Conservation (phyloP, 495 filamentous ascomycete species). For the Tuber microsphaerosporum region DNA sequence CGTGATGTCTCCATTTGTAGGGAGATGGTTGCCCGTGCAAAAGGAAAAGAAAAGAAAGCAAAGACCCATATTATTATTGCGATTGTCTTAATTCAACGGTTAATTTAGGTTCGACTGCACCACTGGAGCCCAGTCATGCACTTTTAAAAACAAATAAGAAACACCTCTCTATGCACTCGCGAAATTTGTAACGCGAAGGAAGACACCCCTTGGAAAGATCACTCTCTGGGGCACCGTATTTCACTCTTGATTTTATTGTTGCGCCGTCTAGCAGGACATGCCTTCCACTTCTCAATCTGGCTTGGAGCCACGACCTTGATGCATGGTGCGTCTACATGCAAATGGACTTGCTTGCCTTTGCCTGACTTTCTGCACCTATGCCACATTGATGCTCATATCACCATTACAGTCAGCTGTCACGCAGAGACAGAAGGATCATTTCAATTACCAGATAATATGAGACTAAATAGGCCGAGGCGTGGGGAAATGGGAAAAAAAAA, state of each 20-base stretch:
- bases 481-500: not conserved
- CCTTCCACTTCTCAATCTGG: constrained; percentile 37
- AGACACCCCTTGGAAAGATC: constrained; percentile 31
- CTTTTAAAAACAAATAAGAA: constrained; percentile 23
- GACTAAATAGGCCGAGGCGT: not conserved
- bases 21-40: not conserved
- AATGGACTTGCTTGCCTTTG: constrained; percentile 30
- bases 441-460: not conserved
- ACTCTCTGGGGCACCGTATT: not conserved
- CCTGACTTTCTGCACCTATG: constrained; percentile 33
- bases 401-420: not conserved
- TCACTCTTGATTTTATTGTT: constrained; percentile 21
- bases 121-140: not conserved
- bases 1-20: constrained; percentile 20
- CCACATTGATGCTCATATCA: constrained; percentile 32
- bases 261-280: constrained; percentile 33
- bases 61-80: not conserved
- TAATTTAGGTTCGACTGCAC: not conserved
- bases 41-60: not conserved
- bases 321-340: constrained; percentile 24
- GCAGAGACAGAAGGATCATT: not conserved
- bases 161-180: constrained; percentile 25
- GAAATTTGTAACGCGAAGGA: constrained; percentile 10
- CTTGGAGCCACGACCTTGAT: constrained; percentile 38
- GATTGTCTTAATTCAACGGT: not conserved